A percentile compares a stretch with the other conserved stretches of the same genome.
These are phyloP conservation scores for Aspergillus taichungensis DNA, from an alignment of 495 filamentous ascomycete species.

Conservation along the genomic window DNA sequence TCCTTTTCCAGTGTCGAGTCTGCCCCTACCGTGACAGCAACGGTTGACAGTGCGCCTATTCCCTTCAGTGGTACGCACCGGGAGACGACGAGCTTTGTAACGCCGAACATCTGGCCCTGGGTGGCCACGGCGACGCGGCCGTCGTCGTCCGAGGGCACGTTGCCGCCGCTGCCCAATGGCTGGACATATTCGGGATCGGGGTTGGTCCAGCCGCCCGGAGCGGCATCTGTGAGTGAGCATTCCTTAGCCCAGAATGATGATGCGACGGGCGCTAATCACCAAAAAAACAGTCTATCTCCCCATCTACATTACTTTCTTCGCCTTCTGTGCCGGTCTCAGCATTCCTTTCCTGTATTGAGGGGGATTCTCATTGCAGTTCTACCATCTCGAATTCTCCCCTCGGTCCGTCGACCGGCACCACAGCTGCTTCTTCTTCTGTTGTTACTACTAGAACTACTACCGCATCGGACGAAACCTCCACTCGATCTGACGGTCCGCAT, in stretches of 20 bases:
- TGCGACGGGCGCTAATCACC: slow-evolving; percentile 1
- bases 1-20: slow-evolving; percentile 27
- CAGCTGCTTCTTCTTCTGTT: too few relatives aligned
- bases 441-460: too few relatives aligned
- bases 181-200: slow-evolving; percentile 68
- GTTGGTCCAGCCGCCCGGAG: slow-evolving; percentile 42
- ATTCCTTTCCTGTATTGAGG: slow-evolving; percentile 39
- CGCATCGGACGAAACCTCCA: too few relatives aligned
- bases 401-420: slow-evolving; percentile 1
- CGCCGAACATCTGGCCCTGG: slow-evolving; percentile 56
- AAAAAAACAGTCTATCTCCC: slow-evolving; percentile 35
- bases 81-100: slow-evolving; percentile 38
- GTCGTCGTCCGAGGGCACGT: slow-evolving; percentile 29
- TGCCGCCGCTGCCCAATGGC: slow-evolving; percentile 53
- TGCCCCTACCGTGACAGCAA: slow-evolving; percentile 46
- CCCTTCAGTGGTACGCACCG: slow-evolving; percentile 59
- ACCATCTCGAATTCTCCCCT: slow-evolving; percentile 5
- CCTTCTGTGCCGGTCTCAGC: slow-evolving; percentile 37
- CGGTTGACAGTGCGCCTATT: slow-evolving; percentile 44
- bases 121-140: slow-evolving; percentile 35
- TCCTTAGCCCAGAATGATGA: slow-evolving; percentile 12
- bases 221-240: slow-evolving; percentile 44
- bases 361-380: background rate
- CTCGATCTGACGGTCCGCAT: too few relatives aligned
- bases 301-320: slow-evolving; percentile 38